These are phyloP conservation scores for Rhynchospora tenuis DNA, from an alignment of 176 grass and related monocot species.

Conservation along the genomic window DNA sequence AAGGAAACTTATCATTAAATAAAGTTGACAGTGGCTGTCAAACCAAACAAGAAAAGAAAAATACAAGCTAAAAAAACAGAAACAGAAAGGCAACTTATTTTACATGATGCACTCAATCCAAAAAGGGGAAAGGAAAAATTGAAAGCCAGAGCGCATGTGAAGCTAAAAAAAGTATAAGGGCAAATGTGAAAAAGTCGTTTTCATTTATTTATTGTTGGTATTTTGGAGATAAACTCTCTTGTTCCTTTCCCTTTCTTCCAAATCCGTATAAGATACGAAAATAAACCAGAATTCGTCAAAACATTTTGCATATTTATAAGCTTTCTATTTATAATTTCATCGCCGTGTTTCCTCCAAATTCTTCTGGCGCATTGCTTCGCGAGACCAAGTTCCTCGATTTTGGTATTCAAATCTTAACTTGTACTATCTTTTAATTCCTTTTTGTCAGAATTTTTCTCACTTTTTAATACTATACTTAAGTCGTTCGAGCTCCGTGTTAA, in stretches of 20 bases:
- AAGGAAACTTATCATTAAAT: too few species aligned
- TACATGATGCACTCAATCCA: not conserved
- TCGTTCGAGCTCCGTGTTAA: not conserved
- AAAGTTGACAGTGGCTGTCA: too few species aligned
- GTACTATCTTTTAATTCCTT: not conserved
- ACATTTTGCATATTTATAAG: not conserved
- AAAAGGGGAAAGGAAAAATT: not conserved
- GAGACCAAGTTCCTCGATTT: not conserved
- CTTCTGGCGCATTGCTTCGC: not conserved
- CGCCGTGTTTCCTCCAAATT: not conserved
- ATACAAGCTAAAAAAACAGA: too few species aligned
- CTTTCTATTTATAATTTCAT: not conserved
- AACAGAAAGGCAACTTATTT: not conserved
- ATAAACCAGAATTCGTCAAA: not conserved
- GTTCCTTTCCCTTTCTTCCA: not conserved
- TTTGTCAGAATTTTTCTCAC: not conserved
- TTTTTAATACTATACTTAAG: not conserved
- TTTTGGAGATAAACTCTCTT: not conserved
- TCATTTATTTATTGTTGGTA: not conserved
- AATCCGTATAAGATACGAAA: slow-evolving; percentile 8
- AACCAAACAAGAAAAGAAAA: too few species aligned
- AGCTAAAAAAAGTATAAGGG: not conserved
- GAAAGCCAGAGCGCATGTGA: not conserved
- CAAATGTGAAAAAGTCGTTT: slow-evolving; percentile 1
- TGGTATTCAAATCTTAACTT: not conserved